Base-by-base conservation (phyloP, 768 basidiomycete genomes). In the Psilocybe sp. region DNA sequence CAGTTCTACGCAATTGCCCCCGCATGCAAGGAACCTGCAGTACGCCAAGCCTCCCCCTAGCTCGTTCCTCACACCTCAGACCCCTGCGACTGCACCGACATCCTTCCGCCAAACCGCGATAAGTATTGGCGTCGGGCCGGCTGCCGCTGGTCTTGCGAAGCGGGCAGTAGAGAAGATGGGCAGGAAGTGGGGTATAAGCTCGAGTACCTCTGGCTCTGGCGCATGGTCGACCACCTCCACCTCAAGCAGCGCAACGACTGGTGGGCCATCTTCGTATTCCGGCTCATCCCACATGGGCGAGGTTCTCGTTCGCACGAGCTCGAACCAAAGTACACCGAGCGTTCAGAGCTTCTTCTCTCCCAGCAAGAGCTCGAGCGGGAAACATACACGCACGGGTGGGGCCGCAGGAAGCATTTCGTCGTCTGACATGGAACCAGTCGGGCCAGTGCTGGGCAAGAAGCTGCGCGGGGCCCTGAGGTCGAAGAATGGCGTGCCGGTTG, bases 121-220 rank as follows among this genome's bases (percentile, higher is more conserved):
- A 54, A 89, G 87, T 58, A 82, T 90, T 35, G 77, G 82, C 18
- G 72, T 82, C 37, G 74, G 88, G 42, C 82, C 82, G 2, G 85
- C 87, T 20, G 85, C 84, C 16, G 85, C 86, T 14, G 87, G 87
- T 8, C 74, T 88, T 8, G 89, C 87, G 9, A 85, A 83, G 60
- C 78, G 85, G 49, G 87, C 89, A 3, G 87, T 87, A 3, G 88
- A 89, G 69, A 85, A 81, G 65, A 80, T 90, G 73, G 83, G 84
- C 35, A 77, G 81, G 36, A 83, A 79, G 16, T 84, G 77, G 78
- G 72, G 67, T 45, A 68, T 73, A 16, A 69, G 69, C 72, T 39
- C 43, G 53, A 58, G 56, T 38, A 58, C 46, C 33, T 59, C 59
- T 16, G 50, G 66, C 37, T 61, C 71, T 16, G 57, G 66, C 16